phyloP scores from a whole-genome alignment of 1,284 basidiomycete genomes.

The Cryptococcus hybrid region DNA sequence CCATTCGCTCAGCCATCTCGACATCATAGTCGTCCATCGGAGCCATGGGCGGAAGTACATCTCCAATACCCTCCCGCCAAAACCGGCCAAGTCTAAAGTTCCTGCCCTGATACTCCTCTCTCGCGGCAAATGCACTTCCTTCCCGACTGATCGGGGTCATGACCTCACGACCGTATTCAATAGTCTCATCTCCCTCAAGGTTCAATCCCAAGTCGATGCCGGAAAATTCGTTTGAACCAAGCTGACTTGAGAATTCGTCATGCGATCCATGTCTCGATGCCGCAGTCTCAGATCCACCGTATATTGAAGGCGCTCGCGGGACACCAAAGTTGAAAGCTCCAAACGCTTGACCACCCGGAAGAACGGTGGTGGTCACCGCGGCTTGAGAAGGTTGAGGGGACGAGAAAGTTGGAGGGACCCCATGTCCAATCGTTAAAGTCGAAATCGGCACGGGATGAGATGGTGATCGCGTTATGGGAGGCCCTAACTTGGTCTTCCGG shows the following conservation, averaged over 20 bases:
- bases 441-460: conserved; percentile 34
- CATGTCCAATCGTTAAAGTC: conserved; percentile 46
- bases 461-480: conserved; percentile 64
- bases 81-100: neutral
- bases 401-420: conserved; percentile 18
- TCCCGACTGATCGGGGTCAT: conserved; percentile 14
- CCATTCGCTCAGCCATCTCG: neutral
- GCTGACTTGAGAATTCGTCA: conserved; percentile 55
- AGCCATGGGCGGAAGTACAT: conserved; percentile 4
- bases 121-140: conserved; percentile 9
- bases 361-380: conserved; percentile 10
- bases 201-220: conserved; percentile 45
- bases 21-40: conserved; percentile 2
- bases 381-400: conserved; percentile 12
- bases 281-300: conserved; percentile 31
- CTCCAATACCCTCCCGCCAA: neutral
- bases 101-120: neutral
- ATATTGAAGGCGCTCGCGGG: conserved; percentile 50
- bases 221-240: conserved; percentile 77
- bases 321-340: conserved; percentile 47
- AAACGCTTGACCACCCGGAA: conserved; percentile 26
- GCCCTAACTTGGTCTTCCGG: conserved; percentile 91
- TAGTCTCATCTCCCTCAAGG: conserved; percentile 50
- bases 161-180: conserved; percentile 35
- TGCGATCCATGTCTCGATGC: conserved; percentile 37